Evolutionary conservation across 768 basidiomycete species (phyloP).

Genomic region (Leccinum variicolor): DNA sequence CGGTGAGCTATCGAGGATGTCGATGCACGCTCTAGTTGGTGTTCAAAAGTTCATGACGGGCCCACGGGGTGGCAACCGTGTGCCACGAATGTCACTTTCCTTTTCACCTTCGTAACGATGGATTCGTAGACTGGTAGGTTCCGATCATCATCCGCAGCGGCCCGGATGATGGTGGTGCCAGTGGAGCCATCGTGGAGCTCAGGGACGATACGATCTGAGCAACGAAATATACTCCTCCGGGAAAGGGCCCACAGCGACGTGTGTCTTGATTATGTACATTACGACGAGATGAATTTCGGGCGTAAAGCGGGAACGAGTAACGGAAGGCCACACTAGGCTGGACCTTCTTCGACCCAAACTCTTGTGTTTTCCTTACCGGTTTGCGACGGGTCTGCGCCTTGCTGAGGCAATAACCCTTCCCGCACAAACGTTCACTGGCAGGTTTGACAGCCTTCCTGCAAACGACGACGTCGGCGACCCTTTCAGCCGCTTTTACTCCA

Average conservation of each 20-base stretch:
- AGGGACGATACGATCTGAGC: constrained; percentile 6
- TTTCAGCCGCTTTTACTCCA: constrained; percentile 18
- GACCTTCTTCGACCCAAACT: constrained; percentile 3
- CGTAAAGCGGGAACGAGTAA: constrained; percentile 13
- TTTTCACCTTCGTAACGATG: constrained; percentile 8
- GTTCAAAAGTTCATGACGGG: not conserved
- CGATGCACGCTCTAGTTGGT: not conserved
- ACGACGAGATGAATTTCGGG: constrained; percentile 9
- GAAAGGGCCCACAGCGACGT: not conserved
- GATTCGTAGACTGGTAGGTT: constrained; percentile 8
- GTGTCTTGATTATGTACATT: constrained; percentile 10
- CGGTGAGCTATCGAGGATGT: constrained; percentile 5
- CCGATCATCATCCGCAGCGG: constrained; percentile 26
- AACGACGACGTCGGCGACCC: not conserved
- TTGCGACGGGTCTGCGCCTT: not conserved
- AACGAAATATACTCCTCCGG: constrained; percentile 9
- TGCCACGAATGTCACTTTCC: constrained; percentile 9
- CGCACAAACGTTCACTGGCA: not conserved
- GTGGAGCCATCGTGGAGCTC: not conserved
- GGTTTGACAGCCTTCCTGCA: constrained; percentile 11
- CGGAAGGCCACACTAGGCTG: not conserved
- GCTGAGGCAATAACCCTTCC: constrained; percentile 14
- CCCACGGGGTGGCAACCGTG: constrained; percentile 9
- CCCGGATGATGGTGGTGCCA: not conserved
- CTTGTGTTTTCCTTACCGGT: constrained; percentile 3